Conservation (phyloP, 2,329 filamentous ascomycete genomes). For the Proliferodiscus dingleyae region DNA sequence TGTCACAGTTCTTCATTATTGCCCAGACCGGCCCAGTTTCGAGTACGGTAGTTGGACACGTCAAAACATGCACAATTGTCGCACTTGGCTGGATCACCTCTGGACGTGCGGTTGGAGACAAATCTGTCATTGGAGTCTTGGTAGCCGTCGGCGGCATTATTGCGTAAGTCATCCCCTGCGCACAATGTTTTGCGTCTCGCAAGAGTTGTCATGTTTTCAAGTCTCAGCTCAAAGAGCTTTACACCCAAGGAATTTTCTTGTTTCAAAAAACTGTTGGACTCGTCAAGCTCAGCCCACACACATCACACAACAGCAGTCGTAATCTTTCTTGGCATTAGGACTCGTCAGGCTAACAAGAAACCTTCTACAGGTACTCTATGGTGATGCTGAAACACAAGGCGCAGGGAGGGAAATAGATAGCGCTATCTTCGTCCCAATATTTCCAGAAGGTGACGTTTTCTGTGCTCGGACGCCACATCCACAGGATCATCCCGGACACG, state of each 20-base stretch:
- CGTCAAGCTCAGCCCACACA: neutral
- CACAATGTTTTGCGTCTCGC: neutral
- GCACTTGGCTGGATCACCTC: slow-evolving; percentile 55
- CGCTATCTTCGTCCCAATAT: neutral
- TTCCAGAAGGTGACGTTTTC: neutral
- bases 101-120: slow-evolving; percentile 51
- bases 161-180: slow-evolving; percentile 37
- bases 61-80: slow-evolving; percentile 64
- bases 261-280: neutral
- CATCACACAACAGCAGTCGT: neutral
- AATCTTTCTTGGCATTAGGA: neutral
- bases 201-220: neutral
- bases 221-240: neutral
- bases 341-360: slow-evolving; percentile 5
- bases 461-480: neutral
- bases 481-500: neutral
- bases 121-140: slow-evolving; percentile 49
- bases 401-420: slow-evolving; percentile 17
- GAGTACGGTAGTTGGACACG: slow-evolving; percentile 60
- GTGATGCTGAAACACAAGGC: slow-evolving; percentile 43
- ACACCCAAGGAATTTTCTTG: neutral
- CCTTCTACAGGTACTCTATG: slow-evolving; percentile 39
- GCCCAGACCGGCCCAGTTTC: slow-evolving; percentile 58
- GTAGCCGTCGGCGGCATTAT: slow-evolving; percentile 54
- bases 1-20: slow-evolving; percentile 59